phyloP scores from a whole-genome alignment of 2,329 filamentous ascomycete genomes.

The Exophiala alcalophila region DNA sequence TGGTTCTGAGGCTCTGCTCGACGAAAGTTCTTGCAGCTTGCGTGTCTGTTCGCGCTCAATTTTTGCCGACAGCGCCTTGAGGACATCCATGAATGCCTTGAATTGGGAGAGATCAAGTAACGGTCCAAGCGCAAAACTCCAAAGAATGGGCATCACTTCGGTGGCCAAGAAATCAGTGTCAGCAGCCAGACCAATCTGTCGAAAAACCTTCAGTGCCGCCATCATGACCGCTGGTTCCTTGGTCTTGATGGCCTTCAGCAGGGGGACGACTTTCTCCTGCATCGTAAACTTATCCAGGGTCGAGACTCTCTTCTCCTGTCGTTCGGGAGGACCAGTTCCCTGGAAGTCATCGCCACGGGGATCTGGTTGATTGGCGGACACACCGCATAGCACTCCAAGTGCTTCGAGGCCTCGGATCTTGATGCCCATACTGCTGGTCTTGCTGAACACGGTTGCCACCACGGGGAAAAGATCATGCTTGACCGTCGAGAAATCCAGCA shows the following conservation, averaged over 20 bases:
- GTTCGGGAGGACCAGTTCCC: conserved; percentile 55
- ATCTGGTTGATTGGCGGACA: conserved; percentile 63
- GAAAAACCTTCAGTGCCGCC: conserved; percentile 79
- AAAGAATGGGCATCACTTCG: conserved; percentile 84
- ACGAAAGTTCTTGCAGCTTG: conserved; percentile 80
- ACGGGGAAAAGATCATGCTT: conserved; percentile 96
- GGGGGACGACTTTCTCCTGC: conserved; percentile 91
- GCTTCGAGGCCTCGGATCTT: conserved; percentile 90
- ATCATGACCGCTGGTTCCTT: conserved; percentile 98
- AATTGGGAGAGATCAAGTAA: conserved; percentile 86
- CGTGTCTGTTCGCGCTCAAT: conserved; percentile 86
- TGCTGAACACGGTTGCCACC: conserved; percentile 84
- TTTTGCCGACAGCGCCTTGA: conserved; percentile 72
- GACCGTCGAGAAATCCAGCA: conserved; percentile 92
- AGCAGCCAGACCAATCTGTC: conserved; percentile 74
- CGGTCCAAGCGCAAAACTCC: conserved; percentile 87
- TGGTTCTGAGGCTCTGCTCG: conserved; percentile 46
- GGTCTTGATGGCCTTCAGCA: conserved; percentile 91
- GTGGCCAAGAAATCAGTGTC: conserved; percentile 90
- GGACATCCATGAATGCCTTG: conserved; percentile 82
- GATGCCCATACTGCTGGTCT: conserved; percentile 88
- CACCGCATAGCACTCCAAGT: conserved; percentile 85
- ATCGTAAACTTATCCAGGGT: conserved; percentile 97
- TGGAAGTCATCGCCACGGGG: conserved; percentile 72
- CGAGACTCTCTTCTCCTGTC: conserved; percentile 59